phyloP scores from a whole-genome alignment of 495 filamentous ascomycete species.

The Daldinia vernicosa region DNA sequence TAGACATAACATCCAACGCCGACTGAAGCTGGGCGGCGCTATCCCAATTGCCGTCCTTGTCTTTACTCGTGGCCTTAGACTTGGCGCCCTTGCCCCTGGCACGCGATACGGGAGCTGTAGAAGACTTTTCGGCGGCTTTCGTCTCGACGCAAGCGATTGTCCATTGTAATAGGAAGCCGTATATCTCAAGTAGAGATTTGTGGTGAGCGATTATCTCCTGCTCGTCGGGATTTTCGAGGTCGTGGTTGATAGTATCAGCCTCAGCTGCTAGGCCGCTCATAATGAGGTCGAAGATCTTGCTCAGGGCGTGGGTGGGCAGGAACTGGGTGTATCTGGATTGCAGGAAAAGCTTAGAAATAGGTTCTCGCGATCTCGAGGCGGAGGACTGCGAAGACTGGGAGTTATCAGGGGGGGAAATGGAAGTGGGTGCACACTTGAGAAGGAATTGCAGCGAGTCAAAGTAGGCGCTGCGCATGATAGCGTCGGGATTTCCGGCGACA shows the following conservation, averaged over 20 bases:
- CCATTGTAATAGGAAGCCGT: constrained; percentile 95
- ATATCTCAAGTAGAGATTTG: constrained; percentile 91
- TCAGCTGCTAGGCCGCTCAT: constrained; percentile 94
- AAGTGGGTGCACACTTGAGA: constrained; percentile 88
- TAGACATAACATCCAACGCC: constrained; percentile 93
- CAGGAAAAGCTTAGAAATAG: constrained; percentile 71
- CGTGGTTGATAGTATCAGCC: constrained; percentile 83
- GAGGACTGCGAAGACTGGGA: constrained; percentile 28
- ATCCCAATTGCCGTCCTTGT: constrained; percentile 85
- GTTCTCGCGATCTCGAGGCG: constrained; percentile 38
- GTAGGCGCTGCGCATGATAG: constrained; percentile 75
- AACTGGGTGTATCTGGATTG: constrained; percentile 80
- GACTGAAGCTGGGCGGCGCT: constrained; percentile 85
- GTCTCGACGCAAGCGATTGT: constrained; percentile 90
- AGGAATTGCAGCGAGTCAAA: constrained; percentile 96
- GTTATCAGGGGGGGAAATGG: constrained; percentile 54
- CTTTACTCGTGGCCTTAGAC: constrained; percentile 62
- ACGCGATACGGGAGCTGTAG: constrained; percentile 70
- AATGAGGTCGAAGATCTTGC: constrained; percentile 92
- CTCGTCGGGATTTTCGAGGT: constrained; percentile 85
- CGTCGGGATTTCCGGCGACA: constrained; percentile 89
- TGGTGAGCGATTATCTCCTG: constrained; percentile 86
- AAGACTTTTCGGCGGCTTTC: constrained; percentile 89
- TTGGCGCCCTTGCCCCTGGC: constrained; percentile 81
- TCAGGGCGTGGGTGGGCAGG: constrained; percentile 80